Evolutionary conservation across 1,284 basidiomycete genomes (phyloP).

Genomic region (Apiotrichum sp.): DNA sequence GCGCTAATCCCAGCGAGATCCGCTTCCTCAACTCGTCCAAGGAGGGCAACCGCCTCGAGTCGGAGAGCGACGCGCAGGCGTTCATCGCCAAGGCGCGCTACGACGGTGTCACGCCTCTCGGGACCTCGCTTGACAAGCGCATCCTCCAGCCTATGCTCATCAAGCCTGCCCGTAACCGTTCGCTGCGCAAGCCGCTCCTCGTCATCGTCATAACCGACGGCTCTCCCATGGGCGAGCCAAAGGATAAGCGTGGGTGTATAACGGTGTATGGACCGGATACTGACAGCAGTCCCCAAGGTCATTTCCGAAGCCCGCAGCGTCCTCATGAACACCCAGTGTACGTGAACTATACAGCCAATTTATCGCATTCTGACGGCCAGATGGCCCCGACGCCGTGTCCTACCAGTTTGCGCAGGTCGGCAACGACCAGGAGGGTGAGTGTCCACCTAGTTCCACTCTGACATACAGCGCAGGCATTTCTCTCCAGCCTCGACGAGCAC

Average conservation of each 20-base stretch:
- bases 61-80: slow-evolving; percentile 33
- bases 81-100: slow-evolving; percentile 32
- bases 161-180: neutral
- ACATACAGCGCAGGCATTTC: slow-evolving; percentile 3
- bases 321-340: neutral
- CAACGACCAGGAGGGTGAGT: slow-evolving; percentile 6
- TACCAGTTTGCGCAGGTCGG: slow-evolving; percentile 14
- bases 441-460: too few species aligned
- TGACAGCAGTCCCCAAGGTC: neutral
- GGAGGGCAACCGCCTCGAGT: slow-evolving; percentile 46
- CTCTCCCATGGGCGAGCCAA: neutral
- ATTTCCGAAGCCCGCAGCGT: neutral
- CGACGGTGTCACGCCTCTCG: slow-evolving; percentile 25
- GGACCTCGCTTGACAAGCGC: slow-evolving; percentile 1
- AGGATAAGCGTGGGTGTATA: slow-evolving; percentile 1
- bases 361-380: neutral
- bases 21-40: slow-evolving; percentile 48
- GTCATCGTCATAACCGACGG: slow-evolving; percentile 46
- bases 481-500: slow-evolving; percentile 9
- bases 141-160: slow-evolving; percentile 9
- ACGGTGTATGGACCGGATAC: neutral
- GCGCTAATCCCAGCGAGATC: slow-evolving; percentile 29
- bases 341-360: neutral
- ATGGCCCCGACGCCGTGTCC: slow-evolving; percentile 8
- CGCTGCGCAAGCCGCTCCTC: slow-evolving; percentile 8